phyloP scores from a whole-genome alignment of 345 rosid species.

The Bruguiera sexangula region DNA sequence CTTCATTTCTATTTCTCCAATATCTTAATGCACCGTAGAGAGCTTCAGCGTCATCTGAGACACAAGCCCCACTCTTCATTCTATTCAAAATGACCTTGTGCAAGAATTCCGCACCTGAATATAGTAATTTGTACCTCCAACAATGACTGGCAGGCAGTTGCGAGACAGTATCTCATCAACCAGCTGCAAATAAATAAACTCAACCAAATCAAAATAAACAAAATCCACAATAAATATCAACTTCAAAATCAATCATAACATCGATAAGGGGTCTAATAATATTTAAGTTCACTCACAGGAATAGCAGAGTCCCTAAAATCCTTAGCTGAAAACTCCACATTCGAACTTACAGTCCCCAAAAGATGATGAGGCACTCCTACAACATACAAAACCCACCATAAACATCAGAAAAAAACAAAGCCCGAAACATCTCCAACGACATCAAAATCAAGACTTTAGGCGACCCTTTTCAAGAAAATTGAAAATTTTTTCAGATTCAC shows the following conservation, averaged over 20 bases:
- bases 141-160: slow-evolving; percentile 67
- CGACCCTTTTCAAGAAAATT: not conserved
- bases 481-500: not conserved
- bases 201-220: not conserved
- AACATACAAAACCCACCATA: slow-evolving; percentile 9
- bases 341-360: slow-evolving; percentile 65
- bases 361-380: slow-evolving; percentile 88
- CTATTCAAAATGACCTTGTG: not conserved
- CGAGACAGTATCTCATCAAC: slow-evolving; percentile 70
- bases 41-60: too few species aligned
- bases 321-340: slow-evolving; percentile 69
- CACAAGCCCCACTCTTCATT: too few species aligned
- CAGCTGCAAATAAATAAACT: slow-evolving; percentile 45
- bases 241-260: not conserved
- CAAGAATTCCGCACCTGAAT: slow-evolving; percentile 58
- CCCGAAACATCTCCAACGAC: not conserved
- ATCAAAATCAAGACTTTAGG: not conserved
- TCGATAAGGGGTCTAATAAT: not conserved
- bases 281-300: slow-evolving; percentile 49
- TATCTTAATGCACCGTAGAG: too few species aligned
- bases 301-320: slow-evolving; percentile 63
- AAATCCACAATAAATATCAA: not conserved
- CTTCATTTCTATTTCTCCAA: too few species aligned
- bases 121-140: slow-evolving; percentile 92
- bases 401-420: not conserved